A percentile compares a stretch with the other conserved stretches of the same genome.
Conservation (phyloP, 2,329 filamentous ascomycete species). For the Tricladium varicosporioides region DNA sequence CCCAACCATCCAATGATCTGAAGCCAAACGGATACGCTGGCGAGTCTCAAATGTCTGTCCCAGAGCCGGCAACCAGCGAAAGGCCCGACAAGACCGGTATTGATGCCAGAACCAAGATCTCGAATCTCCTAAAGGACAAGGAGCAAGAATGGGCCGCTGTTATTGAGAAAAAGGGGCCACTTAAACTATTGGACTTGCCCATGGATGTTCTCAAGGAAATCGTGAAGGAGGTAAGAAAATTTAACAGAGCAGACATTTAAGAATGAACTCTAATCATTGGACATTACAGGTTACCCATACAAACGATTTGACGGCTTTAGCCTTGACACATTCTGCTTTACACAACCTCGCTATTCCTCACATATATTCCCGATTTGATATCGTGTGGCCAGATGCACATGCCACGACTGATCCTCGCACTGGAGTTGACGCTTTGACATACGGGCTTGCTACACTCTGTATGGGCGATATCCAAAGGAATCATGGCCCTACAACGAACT, state of each 20-base stretch:
- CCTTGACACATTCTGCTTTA: conserved; percentile 74
- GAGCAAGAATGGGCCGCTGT: conserved; percentile 66
- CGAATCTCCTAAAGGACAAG: conserved; percentile 54
- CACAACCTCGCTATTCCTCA: conserved; percentile 73
- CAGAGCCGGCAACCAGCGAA: conserved; percentile 17
- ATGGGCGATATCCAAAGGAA: conserved; percentile 62
- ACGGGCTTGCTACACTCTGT: conserved; percentile 76
- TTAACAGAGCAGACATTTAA: background rate
- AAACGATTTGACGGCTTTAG: conserved; percentile 77
- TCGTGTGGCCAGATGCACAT: conserved; percentile 78
- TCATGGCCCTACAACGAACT: conserved; percentile 18
- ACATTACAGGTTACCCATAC: conserved; percentile 67
- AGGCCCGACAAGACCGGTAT: conserved; percentile 21
- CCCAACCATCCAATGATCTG: conserved; percentile 23
- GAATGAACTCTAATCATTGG: conserved; percentile 11
- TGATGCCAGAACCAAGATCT: conserved; percentile 33
- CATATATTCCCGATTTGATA: conserved; percentile 84
- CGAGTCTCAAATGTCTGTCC: conserved; percentile 20
- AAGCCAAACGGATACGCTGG: conserved; percentile 21
- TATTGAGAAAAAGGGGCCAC: conserved; percentile 53
- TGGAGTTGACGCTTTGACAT: conserved; percentile 79
- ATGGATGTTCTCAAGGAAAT: conserved; percentile 77
- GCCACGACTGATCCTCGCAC: conserved; percentile 62
- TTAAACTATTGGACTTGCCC: conserved; percentile 71
- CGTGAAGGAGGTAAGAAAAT: conserved; percentile 65